Conservation (phyloP, 371 early-diverging fungal species). For the Synchytrium microbalum region DNA sequence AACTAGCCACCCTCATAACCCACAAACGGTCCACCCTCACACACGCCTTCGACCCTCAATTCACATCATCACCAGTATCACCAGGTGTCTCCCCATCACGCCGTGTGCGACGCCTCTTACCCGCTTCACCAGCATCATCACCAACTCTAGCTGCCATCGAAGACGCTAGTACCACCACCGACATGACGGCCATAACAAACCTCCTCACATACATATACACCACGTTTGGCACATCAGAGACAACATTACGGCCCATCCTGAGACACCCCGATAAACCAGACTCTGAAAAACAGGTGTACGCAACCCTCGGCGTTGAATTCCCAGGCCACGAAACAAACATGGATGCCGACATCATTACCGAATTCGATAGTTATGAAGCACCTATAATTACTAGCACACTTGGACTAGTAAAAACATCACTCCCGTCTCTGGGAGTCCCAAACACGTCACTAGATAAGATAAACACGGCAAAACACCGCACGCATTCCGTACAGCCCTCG, state of each 20-base stretch:
- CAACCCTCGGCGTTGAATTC: not conserved
- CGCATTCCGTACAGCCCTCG: too few relatives aligned
- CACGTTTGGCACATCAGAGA: not conserved
- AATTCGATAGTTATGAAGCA: too few relatives aligned
- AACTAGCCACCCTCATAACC: not conserved
- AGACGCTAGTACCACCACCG: not conserved
- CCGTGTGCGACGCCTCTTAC: not conserved
- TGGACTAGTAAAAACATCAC: too few relatives aligned
- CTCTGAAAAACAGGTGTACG: not conserved
- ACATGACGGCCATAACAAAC: not conserved
- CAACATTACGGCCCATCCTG: not conserved
- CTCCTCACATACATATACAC: not conserved
- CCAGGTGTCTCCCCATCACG: not conserved
- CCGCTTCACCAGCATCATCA: not conserved
- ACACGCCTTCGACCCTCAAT: not conserved
- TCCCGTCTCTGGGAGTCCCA: too few relatives aligned
- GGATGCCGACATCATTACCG: slow-evolving; percentile 1
- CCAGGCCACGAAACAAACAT: not conserved
- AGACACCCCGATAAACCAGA: not conserved
- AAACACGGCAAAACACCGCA: too few relatives aligned
- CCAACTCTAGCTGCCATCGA: not conserved
- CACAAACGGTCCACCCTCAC: not conserved
- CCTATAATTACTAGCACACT: too few relatives aligned
- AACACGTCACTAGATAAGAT: too few relatives aligned
- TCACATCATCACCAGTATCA: not conserved